Evolutionary conservation across 768 basidiomycete species (phyloP).

Genomic region (Lactarius deliciosus): DNA sequence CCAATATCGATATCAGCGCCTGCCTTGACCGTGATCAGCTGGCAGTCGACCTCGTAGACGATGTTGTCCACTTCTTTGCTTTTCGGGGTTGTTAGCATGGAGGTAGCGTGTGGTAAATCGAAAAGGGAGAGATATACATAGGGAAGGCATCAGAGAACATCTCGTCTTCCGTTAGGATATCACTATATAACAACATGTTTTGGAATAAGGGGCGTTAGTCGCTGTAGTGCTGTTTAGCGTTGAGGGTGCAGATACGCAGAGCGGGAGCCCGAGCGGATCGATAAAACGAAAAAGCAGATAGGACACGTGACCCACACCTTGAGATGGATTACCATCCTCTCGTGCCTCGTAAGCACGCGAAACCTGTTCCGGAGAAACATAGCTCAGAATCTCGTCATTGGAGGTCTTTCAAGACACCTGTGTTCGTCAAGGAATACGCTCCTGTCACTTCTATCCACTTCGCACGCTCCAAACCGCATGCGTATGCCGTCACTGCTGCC

Average conservation of each 20-base stretch:
- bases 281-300: conserved; percentile 21
- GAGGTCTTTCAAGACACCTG: conserved; percentile 84
- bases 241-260: conserved; percentile 25
- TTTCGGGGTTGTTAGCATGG: conserved; percentile 15
- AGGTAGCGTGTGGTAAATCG: background rate
- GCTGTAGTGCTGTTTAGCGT: conserved; percentile 26
- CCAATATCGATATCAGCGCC: conserved; percentile 90
- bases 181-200: conserved; percentile 71
- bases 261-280: conserved; percentile 24
- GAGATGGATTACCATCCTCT: conserved; percentile 82
- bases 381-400: conserved; percentile 78
- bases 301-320: conserved; percentile 18
- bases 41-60: conserved; percentile 86
- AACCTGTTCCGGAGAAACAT: conserved; percentile 58
- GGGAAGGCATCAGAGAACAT: conserved; percentile 95
- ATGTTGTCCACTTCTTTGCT: conserved; percentile 79
- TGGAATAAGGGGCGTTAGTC: conserved; percentile 21
- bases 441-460: conserved; percentile 96
- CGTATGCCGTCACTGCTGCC: conserved; percentile 94
- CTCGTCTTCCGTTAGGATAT: conserved; percentile 79
- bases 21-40: conserved; percentile 62
- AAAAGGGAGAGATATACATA: conserved; percentile 49
- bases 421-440: conserved; percentile 96
- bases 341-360: conserved; percentile 56
- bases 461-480: conserved; percentile 80